Conservation (phyloP, 306 rosid species). For the Arachis hypogaea region DNA sequence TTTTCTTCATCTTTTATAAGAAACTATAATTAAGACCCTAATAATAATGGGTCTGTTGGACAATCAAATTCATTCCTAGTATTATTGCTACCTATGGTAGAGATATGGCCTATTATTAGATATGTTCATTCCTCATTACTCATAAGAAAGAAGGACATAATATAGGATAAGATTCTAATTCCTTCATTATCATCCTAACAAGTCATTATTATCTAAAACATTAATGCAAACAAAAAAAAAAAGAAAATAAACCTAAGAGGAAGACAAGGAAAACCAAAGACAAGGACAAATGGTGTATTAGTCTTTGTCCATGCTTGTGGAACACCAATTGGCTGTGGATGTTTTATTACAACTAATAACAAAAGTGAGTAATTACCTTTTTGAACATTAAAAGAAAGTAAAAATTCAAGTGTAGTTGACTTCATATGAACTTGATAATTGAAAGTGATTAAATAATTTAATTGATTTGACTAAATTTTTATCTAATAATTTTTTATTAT, state of each 20-base stretch:
- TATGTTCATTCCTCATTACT: constrained; percentile 1
- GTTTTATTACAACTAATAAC: neutral
- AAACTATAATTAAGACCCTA: constrained; percentile 37
- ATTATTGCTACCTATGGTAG: constrained; percentile 1
- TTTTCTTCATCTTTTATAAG: constrained; percentile 25
- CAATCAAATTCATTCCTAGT: constrained; percentile 36
- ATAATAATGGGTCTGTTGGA: neutral
- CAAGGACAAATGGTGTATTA: neutral
- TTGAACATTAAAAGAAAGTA: no score
- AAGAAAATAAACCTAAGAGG: neutral
- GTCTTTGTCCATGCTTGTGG: constrained; percentile 6
- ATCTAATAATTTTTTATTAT: no score
- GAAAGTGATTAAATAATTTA: no score
- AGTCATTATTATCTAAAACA: constrained; percentile 21
- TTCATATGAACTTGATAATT: no score
- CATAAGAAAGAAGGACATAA: neutral
- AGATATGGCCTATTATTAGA: constrained; percentile 29
- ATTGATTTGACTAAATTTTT: no score
- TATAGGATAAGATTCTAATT: constrained; percentile 17
- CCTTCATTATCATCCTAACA: constrained; percentile 13
- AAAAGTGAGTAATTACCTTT: neutral
- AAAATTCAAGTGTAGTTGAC: no score
- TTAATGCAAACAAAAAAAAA: constrained; percentile 3
- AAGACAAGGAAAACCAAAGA: neutral
- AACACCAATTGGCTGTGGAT: constrained; percentile 5